Percentiles rank a stretch among this genome's conserved stretches.
Conservation (phyloP, 768 basidiomycete species). For the Albatrellus ellisii region DNA sequence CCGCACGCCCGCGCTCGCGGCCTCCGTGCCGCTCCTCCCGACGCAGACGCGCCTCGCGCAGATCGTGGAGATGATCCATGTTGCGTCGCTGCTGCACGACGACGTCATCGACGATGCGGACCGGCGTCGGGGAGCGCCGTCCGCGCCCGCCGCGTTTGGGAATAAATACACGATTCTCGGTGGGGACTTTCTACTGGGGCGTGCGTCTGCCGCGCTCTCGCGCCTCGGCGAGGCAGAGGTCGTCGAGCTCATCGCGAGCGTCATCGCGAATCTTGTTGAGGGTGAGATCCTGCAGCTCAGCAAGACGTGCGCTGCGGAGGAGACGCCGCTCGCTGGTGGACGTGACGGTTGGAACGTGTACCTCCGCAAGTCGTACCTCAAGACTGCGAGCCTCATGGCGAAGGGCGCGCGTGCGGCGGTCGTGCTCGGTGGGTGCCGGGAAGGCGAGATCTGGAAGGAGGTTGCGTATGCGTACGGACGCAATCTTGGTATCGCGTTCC, state of each 20-base stretch:
- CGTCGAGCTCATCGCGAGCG: constrained; percentile 84
- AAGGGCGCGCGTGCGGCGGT: constrained; percentile 78
- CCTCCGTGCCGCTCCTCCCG: constrained; percentile 45
- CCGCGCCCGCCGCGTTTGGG: constrained; percentile 67
- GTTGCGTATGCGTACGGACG: constrained; percentile 84
- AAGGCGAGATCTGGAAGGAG: constrained; percentile 79
- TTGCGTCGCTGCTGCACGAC: constrained; percentile 89
- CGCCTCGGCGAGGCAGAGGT: constrained; percentile 81
- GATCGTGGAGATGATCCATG: constrained; percentile 96
- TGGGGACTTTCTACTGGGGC: constrained; percentile 90
- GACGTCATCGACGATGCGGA: constrained; percentile 70
- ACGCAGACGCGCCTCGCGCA: constrained; percentile 89
- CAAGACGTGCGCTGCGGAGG: constrained; percentile 29
- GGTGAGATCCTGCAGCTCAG: constrained; percentile 84
- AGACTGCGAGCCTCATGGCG: constrained; percentile 85
- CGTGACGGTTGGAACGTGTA: constrained; percentile 62
- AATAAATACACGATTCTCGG: constrained; percentile 92
- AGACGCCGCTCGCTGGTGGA: constrained; percentile 19
- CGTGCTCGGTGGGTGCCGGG: constrained; percentile 69
- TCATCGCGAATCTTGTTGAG: constrained; percentile 93
- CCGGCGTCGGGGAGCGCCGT: constrained; percentile 54
- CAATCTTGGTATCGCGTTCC: constrained; percentile 91
- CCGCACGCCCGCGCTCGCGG: constrained; percentile 20
- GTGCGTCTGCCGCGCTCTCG: constrained; percentile 78
- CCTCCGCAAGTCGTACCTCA: constrained; percentile 86